phyloP scores from a whole-genome alignment of 208 protist genomes.

The Phytomonas sp. region DNA sequence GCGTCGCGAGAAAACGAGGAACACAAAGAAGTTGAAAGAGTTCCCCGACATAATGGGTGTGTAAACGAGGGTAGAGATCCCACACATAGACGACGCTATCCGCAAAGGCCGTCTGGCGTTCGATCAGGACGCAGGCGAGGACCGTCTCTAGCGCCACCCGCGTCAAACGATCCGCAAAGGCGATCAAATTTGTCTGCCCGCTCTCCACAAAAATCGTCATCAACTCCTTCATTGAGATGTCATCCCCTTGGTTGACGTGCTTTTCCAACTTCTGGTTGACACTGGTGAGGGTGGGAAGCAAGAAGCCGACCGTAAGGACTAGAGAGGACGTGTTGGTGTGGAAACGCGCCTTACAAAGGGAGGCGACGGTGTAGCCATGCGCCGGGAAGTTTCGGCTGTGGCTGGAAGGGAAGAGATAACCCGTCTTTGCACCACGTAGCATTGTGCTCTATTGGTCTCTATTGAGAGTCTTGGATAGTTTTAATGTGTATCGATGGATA shows the following conservation, averaged over 20 bases:
- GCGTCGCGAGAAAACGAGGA: slow-evolving; percentile 41
- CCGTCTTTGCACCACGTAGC: background rate
- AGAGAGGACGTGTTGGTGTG: slow-evolving; percentile 51
- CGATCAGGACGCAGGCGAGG: slow-evolving; percentile 37
- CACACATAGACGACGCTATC: slow-evolving; percentile 63
- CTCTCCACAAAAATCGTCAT: slow-evolving; percentile 28
- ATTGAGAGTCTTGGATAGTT: background rate
- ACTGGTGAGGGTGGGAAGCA: slow-evolving; percentile 44
- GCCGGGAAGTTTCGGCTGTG: slow-evolving; percentile 15
- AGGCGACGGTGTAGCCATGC: slow-evolving; percentile 44
- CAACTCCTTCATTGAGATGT: slow-evolving; percentile 46
- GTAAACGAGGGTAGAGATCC: slow-evolving; percentile 64
- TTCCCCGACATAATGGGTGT: slow-evolving; percentile 53
- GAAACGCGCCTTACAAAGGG: slow-evolving; percentile 42
- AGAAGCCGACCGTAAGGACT: slow-evolving; percentile 36
- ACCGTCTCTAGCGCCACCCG: slow-evolving; percentile 49
- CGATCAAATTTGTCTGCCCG: slow-evolving; percentile 16
- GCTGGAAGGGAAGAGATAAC: slow-evolving; percentile 12
- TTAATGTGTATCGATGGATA: no score
- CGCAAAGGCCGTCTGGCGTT: slow-evolving; percentile 22
- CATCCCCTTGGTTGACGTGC: slow-evolving; percentile 44
- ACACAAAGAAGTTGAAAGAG: slow-evolving; percentile 34
- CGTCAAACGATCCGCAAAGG: slow-evolving; percentile 47
- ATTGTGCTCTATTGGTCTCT: slow-evolving; percentile 1
- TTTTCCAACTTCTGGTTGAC: slow-evolving; percentile 49